phyloP scores from a whole-genome alignment of 202 grass and related monocot genomes.

The Zizania palustris region DNA sequence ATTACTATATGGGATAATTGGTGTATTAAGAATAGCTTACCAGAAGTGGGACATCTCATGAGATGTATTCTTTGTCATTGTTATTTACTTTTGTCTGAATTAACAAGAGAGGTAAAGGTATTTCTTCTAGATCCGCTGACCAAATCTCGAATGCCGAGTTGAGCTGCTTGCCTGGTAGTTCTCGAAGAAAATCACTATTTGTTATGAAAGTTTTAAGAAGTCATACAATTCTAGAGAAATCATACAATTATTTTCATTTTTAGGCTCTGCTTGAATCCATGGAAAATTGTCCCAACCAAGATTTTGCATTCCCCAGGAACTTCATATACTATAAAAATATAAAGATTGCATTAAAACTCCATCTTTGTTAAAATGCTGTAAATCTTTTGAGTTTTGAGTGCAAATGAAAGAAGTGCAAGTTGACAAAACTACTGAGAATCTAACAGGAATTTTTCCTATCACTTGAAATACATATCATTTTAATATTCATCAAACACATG shows the following conservation, averaged over 20 bases:
- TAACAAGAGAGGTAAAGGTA: background rate
- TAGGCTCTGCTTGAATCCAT: background rate
- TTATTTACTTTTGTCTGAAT: background rate
- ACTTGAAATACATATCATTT: background rate
- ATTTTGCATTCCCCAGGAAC: background rate
- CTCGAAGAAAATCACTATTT: background rate
- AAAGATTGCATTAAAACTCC: background rate
- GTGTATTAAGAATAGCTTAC: background rate
- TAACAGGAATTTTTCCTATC: background rate
- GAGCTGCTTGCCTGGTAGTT: background rate
- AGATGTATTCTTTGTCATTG: background rate
- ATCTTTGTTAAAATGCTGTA: slow-evolving; percentile 8
- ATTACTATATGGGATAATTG: background rate
- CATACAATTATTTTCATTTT: slow-evolving; percentile 4
- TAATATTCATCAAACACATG: background rate
- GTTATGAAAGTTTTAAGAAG: background rate
- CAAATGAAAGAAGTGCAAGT: background rate
- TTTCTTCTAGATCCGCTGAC: background rate
- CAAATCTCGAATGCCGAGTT: background rate
- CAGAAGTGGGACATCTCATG: background rate
- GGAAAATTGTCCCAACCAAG: slow-evolving; percentile 2
- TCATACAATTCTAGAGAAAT: background rate
- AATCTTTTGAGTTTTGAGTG: background rate
- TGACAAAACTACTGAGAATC: background rate
- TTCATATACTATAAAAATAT: background rate